Percentiles rank a stretch among this genome's conserved stretches.
These are phyloP conservation scores for Botrytis paeoniae DNA, from an alignment of 2,329 filamentous ascomycete genomes.

Conservation along the genomic window DNA sequence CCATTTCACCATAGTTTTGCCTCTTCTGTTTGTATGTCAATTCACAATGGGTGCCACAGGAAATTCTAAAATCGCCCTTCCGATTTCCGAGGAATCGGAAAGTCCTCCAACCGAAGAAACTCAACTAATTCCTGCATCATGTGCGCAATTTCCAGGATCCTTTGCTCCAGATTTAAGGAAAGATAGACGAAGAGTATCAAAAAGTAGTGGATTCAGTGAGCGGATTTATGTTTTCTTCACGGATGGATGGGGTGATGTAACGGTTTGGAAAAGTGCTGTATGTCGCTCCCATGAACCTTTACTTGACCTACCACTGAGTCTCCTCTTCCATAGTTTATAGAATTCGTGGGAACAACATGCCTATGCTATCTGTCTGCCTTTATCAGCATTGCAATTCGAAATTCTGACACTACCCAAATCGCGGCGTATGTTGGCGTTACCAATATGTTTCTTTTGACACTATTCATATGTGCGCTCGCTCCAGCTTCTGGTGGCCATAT, in stretches of 20 bases:
- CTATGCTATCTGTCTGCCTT: conserved; percentile 38
- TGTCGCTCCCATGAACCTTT: conserved; percentile 6
- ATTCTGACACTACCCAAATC: conserved; percentile 33
- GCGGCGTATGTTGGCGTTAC: conserved; percentile 37
- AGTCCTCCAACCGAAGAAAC: background rate
- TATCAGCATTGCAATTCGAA: conserved; percentile 36
- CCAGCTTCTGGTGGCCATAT: conserved; percentile 52
- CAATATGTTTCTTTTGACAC: conserved; percentile 41
- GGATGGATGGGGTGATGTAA: conserved; percentile 25
- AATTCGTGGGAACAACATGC: conserved; percentile 35
- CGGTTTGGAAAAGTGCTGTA: conserved; percentile 25
- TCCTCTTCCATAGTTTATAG: conserved; percentile 32
- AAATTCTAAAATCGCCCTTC: background rate
- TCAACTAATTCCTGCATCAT: conserved; percentile 15
- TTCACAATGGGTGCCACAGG: background rate
- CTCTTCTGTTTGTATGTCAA: background rate
- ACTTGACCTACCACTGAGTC: background rate
- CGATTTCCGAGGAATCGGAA: background rate
- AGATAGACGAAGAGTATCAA: conserved; percentile 20
- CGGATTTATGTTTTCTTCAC: conserved; percentile 18
- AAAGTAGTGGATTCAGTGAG: conserved; percentile 14
- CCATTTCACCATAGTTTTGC: background rate
- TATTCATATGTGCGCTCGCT: conserved; percentile 50
- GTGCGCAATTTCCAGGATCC: conserved; percentile 27
- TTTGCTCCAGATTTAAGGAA: conserved; percentile 25